These are phyloP conservation scores for Hyaloscypha bicolor DNA, from an alignment of 495 filamentous ascomycete species.

Conservation along the genomic window DNA sequence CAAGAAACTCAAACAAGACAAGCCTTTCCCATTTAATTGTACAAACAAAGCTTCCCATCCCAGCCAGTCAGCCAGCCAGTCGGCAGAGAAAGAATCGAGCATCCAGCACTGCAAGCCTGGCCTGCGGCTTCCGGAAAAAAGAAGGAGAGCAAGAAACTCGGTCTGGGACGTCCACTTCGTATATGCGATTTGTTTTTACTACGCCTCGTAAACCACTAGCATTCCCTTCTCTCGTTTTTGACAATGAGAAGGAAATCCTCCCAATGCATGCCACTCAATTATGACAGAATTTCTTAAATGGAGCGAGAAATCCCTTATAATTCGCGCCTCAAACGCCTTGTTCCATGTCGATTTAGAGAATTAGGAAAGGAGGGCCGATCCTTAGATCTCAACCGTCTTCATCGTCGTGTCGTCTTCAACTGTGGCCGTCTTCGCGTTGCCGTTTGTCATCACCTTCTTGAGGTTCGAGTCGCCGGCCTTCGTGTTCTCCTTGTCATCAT, in stretches of 20 bases:
- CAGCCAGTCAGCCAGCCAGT: slow-evolving; percentile 12
- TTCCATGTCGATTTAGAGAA: slow-evolving; percentile 24
- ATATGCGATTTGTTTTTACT: slow-evolving; percentile 18
- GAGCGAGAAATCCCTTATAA: slow-evolving; percentile 11
- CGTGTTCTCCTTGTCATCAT: slow-evolving; percentile 36
- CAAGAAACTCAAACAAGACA: slow-evolving; percentile 14
- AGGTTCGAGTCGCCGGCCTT: slow-evolving; percentile 30
- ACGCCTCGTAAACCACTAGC: slow-evolving; percentile 27
- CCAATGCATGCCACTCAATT: slow-evolving; percentile 30
- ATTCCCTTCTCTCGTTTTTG: slow-evolving; percentile 3
- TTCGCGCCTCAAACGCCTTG: slow-evolving; percentile 29
- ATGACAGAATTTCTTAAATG: slow-evolving; percentile 21
- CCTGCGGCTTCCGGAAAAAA: slow-evolving; percentile 19
- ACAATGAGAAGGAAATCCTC: slow-evolving; percentile 15
- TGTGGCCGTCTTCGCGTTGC: slow-evolving; percentile 37
- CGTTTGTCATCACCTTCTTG: slow-evolving; percentile 31
- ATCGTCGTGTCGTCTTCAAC: slow-evolving; percentile 48
- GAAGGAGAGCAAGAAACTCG: slow-evolving; percentile 5
- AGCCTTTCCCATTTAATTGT: slow-evolving; percentile 25
- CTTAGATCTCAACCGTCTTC: slow-evolving; percentile 61
- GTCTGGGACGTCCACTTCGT: slow-evolving; percentile 22
- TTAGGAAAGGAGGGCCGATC: slow-evolving; percentile 14
- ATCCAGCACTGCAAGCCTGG: slow-evolving; percentile 20
- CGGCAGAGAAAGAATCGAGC: slow-evolving; percentile 23
- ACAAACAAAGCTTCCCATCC: slow-evolving; percentile 27